Evolutionary conservation across 805 yeast genomes (phyloP), one percentile per base, ranked within the genome.

Genomic region (Dipodascus geniculatus): DNA sequence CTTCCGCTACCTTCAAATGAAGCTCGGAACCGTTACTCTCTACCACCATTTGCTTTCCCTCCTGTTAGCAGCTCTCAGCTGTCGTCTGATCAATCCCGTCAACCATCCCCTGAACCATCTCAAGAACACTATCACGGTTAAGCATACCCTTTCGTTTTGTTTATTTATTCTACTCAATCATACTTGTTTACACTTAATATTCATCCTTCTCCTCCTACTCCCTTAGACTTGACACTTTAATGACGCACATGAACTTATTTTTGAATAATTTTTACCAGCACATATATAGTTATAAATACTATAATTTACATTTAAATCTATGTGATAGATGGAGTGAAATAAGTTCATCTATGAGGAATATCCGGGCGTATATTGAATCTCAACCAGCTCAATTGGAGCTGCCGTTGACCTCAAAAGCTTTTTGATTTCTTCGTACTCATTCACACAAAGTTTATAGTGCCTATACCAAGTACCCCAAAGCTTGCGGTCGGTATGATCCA

Each of bases 391-490:
- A 11, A 60, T 58, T 2, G 61, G 61, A 6, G 61, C 63, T 3
- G 58, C 61, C 17, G 60, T 58, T 9, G 61, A 57, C 4, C 44
- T 48, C 14, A 60, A 49, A 4, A 57, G 57, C 42, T 54, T 56
- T 51, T 58, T 56, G 42, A 60, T 53, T 33, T 56, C 62, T 35
- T 61, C 60, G 42, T 61, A 61, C 52, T 61, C 63, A 42, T 60
- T 57, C 24, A 56, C 56, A 48, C 63, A 61, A 48, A 53, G 55
- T 50, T 59, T 59, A 44, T 61, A 61, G 51, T 61, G 63, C 11
- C 62, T 51, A 51, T 57, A 61, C 63, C 63, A 61, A 1, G 63
- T 61, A 6, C 62, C 62, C 63, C 63, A 61, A n/a, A 42, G 53
- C 20, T 54, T 53, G 17, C 49, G 22, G 16, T 54, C 58, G 4